Percentiles rank a stretch among this genome's conserved stretches.
These are phyloP conservation scores for Salix caprea DNA, from an alignment of 345 rosid species.

Conservation along the genomic window DNA sequence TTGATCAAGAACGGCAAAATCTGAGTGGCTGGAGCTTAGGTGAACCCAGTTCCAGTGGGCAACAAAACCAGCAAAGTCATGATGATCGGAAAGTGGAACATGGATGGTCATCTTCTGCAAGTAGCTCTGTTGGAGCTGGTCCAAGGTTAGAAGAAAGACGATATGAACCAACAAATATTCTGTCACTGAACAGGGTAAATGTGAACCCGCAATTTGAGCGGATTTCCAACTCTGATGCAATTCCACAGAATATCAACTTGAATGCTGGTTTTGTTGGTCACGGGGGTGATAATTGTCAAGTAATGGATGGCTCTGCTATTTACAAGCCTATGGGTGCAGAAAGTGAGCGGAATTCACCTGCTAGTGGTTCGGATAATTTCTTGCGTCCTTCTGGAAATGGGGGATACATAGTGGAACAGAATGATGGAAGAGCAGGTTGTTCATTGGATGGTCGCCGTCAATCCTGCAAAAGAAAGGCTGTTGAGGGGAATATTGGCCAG, in stretches of 20 bases:
- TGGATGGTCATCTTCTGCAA: constrained; percentile 39
- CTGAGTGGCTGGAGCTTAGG: constrained; percentile 46
- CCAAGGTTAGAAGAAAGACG: constrained; percentile 43
- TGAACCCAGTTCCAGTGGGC: constrained; percentile 52
- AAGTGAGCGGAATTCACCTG: constrained; percentile 28
- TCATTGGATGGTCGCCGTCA: constrained; percentile 51
- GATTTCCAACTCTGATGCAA: constrained; percentile 34
- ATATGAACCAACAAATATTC: constrained; percentile 27
- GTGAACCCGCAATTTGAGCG: constrained; percentile 38
- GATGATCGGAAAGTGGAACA: constrained; percentile 40
- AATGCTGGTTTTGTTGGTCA: constrained; percentile 51
- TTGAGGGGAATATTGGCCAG: constrained; percentile 59
- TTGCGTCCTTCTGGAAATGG: constrained; percentile 38
- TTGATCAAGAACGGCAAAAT: constrained; percentile 47
- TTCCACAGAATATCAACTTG: constrained; percentile 50
- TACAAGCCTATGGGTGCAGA: constrained; percentile 37
- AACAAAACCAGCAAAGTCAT: constrained; percentile 35
- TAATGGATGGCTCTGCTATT: constrained; percentile 34
- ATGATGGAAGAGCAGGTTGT: constrained; percentile 40
- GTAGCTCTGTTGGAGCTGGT: constrained; percentile 29
- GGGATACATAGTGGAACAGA: constrained; percentile 36
- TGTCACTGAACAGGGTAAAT: constrained; percentile 32
- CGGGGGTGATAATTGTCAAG: constrained; percentile 37
- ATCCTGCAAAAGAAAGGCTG: constrained; percentile 75
- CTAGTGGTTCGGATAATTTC: constrained; percentile 30